Percentiles rank a stretch among this genome's conserved stretches.
phyloP scores from a whole-genome alignment of 495 filamentous ascomycete species.

The Melanomma pulvis-pyrius region DNA sequence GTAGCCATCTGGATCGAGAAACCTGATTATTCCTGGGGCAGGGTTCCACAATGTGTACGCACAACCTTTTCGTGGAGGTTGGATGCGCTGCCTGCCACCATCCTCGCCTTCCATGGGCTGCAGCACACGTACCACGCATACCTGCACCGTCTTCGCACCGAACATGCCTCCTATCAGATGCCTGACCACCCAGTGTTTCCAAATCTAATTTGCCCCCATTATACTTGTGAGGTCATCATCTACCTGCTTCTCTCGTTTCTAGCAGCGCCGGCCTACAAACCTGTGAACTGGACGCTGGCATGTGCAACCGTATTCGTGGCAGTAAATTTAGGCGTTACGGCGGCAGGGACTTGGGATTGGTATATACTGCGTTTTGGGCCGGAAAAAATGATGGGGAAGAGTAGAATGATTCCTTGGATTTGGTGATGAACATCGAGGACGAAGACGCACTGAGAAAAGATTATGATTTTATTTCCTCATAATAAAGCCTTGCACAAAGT shows the following conservation, averaged over 20 bases:
- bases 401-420: constrained; percentile 82
- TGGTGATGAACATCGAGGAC: constrained; percentile 45
- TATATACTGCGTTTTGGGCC: constrained; percentile 78
- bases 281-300: constrained; percentile 74
- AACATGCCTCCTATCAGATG: constrained; percentile 68
- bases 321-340: constrained; percentile 80
- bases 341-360: constrained; percentile 76
- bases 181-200: constrained; percentile 73
- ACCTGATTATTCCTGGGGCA: constrained; percentile 44
- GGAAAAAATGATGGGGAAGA: constrained; percentile 64
- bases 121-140: constrained; percentile 83
- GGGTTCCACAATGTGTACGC: background rate
- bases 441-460: too few species aligned
- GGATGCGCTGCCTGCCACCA: constrained; percentile 60
- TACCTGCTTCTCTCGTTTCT: constrained; percentile 78
- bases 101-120: constrained; percentile 72
- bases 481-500: too few species aligned
- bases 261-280: constrained; percentile 64
- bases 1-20: constrained; percentile 88
- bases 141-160: constrained; percentile 67
- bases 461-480: too few species aligned
- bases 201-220: constrained; percentile 81
- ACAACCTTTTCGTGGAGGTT: background rate
- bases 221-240: constrained; percentile 81
- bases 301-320: constrained; percentile 71